These are phyloP conservation scores for Hanseniaspora clermontiae DNA, from an alignment of 805 yeast genomes.

Conservation along the genomic window DNA sequence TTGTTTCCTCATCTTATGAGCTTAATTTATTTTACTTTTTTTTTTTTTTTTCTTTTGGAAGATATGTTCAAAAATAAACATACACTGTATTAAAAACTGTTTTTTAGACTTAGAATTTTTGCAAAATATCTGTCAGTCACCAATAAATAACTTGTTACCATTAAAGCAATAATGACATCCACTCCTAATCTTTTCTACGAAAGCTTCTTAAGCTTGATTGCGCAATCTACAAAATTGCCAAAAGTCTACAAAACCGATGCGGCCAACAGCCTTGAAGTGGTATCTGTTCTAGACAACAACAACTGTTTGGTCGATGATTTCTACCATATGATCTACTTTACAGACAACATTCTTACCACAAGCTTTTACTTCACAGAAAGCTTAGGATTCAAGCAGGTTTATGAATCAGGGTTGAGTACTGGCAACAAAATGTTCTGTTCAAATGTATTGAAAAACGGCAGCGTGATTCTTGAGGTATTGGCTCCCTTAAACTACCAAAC, in stretches of 20 bases:
- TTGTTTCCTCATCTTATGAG: no score
- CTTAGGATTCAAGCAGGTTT: conserved; percentile 52
- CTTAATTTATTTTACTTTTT: no score
- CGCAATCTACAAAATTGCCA: not conserved
- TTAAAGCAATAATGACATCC: not conserved
- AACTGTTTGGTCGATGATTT: not conserved
- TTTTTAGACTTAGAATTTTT: no score
- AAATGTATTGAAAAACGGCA: conserved; percentile 50
- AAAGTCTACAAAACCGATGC: not conserved
- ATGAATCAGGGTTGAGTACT: conserved; percentile 56
- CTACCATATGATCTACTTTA: conserved; percentile 1
- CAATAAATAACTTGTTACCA: no score
- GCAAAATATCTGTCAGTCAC: no score
- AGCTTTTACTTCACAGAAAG: conserved; percentile 23
- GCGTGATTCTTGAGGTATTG: conserved; percentile 37
- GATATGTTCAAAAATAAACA: no score
- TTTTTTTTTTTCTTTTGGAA: no score
- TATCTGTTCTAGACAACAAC: not conserved
- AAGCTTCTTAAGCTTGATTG: not conserved
- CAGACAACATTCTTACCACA: not conserved
- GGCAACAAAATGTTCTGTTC: conserved; percentile 43
- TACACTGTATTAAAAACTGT: no score
- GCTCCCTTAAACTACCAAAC: conserved; percentile 23
- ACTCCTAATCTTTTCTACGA: not conserved
- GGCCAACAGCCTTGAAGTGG: not conserved